Base-by-base conservation (phyloP, 2,329 filamentous ascomycete genomes). In the Chrysoporthe cubensis region DNA sequence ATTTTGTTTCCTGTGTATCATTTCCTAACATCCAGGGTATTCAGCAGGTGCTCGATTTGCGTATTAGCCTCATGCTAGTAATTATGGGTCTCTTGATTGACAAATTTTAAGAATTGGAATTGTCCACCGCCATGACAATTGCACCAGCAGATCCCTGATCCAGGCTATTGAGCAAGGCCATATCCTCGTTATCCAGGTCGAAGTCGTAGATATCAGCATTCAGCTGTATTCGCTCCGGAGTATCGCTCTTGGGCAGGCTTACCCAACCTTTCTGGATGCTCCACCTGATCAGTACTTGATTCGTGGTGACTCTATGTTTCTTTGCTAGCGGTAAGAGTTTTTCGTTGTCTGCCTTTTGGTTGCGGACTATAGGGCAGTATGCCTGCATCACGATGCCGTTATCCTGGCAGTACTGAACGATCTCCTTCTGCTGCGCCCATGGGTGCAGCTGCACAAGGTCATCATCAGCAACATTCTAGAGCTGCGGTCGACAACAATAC, bases 131-230 rank as follows among this genome's bases (percentile, higher is more conserved):
- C 61, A 66, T 54, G 46, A 67, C 65, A 3, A 69, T 37, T 1
- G 37, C 42, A 1, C 67, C 67, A 21, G 37, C 34, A 1, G 44
- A 26, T 3, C 61, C 65, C 34, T 69, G 34, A 34, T 69, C 67
- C 57, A 69, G 50, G 32, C 61, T 50, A 5, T 69, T 60, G 3
- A 67, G 61, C 48, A 61, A 40, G 9, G 4, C 76, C 72, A 90
- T 77, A 72, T 91, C 89, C 62, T 85, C 84, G 0, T 75, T 72
- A 1, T 82, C 81, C 37, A 91, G 80, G 73, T 85, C 83, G 75
- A 91, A 91, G 73, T 88, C 86, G 11, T 76, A 88, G 70, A 86
- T 84, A 75, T 88, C 81, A 74, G 89, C 86, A 78, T 92, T 92
- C 75, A 83, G 85, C 76, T 82, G 80, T 71, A 90, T 90, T 48